These are phyloP conservation scores for Monosporascus sp. DNA, from an alignment of 2,329 filamentous ascomycete genomes.

Conservation along the genomic window DNA sequence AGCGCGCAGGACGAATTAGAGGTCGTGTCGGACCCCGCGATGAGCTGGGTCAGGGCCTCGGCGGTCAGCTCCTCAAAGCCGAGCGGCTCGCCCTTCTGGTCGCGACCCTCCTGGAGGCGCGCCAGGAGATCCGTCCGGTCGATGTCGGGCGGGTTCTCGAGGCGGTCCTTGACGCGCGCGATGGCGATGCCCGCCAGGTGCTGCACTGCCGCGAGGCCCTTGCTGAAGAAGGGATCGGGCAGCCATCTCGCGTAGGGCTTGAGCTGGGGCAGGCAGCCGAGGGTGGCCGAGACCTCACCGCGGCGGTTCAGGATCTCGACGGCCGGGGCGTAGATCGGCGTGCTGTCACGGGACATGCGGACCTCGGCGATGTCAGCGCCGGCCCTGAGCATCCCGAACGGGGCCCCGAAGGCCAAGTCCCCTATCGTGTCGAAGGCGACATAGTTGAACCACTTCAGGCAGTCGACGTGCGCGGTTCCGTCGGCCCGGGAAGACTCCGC, in stretches of 20 bases:
- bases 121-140: constrained; percentile 76
- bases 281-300: constrained; percentile 77
- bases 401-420: constrained; percentile 65
- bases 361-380: constrained; percentile 76
- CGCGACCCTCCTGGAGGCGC: constrained; percentile 78
- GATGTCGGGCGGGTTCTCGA: constrained; percentile 62
- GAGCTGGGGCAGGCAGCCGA: constrained; percentile 69
- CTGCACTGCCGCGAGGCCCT: constrained; percentile 70
- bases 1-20: constrained; percentile 79
- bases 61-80: constrained; percentile 78
- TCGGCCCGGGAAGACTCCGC: constrained; percentile 37
- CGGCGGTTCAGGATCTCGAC: constrained; percentile 85
- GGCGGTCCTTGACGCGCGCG: constrained; percentile 69
- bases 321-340: constrained; percentile 67
- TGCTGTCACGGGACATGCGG: constrained; percentile 52
- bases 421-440: constrained; percentile 52
- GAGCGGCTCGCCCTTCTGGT: constrained; percentile 71
- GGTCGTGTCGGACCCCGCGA: constrained; percentile 72
- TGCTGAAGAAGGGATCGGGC: constrained; percentile 75
- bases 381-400: constrained; percentile 77
- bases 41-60: constrained; percentile 85
- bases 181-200: constrained; percentile 85
- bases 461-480: constrained; percentile 62
- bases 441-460: constrained; percentile 76
- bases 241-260: constrained; percentile 78